Percentiles rank a stretch among this genome's conserved stretches.
phyloP scores from a whole-genome alignment of 805 yeast species.

The Starmerella vitae region DNA sequence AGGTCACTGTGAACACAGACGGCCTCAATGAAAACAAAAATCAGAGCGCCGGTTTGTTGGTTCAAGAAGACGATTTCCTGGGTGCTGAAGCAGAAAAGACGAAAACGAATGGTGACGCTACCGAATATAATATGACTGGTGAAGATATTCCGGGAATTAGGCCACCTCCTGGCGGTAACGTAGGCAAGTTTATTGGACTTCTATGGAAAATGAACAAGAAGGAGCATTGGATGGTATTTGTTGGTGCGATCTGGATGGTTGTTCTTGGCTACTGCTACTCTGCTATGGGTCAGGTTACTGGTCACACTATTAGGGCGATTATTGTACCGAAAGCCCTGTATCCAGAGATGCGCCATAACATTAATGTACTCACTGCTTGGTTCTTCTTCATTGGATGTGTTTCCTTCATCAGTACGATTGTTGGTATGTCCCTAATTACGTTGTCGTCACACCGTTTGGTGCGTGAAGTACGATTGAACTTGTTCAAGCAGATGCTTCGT shows the following conservation, averaged over 20 bases:
- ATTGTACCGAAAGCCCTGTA: constrained; percentile 26
- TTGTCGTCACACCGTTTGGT: constrained; percentile 26
- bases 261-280: constrained; percentile 30
- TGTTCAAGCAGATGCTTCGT: constrained; percentile 27
- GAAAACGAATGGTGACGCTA: constrained; percentile 3
- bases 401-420: constrained; percentile 20
- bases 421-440: constrained; percentile 21
- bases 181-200: constrained; percentile 9
- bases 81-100: constrained; percentile 2
- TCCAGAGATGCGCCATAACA: constrained; percentile 26
- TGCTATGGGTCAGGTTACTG: constrained; percentile 29
- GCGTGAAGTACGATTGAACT: constrained; percentile 25
- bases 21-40: constrained; percentile 1
- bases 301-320: constrained; percentile 27
- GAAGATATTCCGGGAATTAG: constrained; percentile 19
- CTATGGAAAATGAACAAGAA: constrained; percentile 21
- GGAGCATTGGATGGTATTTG: constrained; percentile 20
- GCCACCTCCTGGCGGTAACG: constrained; percentile 7
- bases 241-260: constrained; percentile 24
- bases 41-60: constrained; percentile 8
- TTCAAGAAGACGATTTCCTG: constrained; percentile 15
- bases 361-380: constrained; percentile 28
- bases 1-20: constrained; percentile 15
- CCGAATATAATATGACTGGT: background rate
- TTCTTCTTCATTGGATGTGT: constrained; percentile 28